phyloP scores from a whole-genome alignment of 345 rosid species.

The Diplotaxis tenuifolia region DNA sequence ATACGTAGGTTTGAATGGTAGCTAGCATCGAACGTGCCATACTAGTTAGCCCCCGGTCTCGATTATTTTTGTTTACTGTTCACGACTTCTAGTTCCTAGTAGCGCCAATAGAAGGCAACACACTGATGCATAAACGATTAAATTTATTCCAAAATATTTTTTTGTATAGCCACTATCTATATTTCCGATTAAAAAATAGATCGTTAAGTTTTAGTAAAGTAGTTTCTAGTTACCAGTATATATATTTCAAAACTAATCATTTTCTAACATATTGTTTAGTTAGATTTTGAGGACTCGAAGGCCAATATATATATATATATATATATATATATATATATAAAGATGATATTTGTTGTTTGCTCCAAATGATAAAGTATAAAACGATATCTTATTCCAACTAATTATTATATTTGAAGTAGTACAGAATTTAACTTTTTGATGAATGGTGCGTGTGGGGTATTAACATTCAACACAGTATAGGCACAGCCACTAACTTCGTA shows the following conservation, averaged over 20 bases:
- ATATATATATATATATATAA: constrained; percentile 14
- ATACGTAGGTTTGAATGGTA: background rate
- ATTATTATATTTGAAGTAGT: background rate
- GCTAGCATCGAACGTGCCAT: background rate
- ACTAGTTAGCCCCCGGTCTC: background rate
- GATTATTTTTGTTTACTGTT: background rate
- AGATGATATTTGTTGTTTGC: constrained; percentile 35
- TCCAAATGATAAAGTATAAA: background rate
- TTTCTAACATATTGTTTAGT: background rate
- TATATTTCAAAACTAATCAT: background rate
- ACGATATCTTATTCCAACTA: background rate
- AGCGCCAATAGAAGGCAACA: background rate
- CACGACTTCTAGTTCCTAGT: background rate
- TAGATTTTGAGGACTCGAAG: constrained; percentile 20
- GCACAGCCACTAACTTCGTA: constrained; percentile 33
- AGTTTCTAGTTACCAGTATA: background rate
- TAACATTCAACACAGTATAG: constrained; percentile 27
- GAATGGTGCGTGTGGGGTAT: constrained; percentile 36
- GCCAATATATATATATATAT: constrained; percentile 16
- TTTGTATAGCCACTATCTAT: background rate
- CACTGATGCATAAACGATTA: background rate
- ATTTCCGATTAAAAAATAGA: background rate
- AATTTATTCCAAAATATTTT: background rate
- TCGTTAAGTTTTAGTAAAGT: background rate
- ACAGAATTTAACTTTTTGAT: constrained; percentile 18